Base-by-base conservation (phyloP, 2,329 filamentous ascomycete species). In the Xylariaceae sp. region DNA sequence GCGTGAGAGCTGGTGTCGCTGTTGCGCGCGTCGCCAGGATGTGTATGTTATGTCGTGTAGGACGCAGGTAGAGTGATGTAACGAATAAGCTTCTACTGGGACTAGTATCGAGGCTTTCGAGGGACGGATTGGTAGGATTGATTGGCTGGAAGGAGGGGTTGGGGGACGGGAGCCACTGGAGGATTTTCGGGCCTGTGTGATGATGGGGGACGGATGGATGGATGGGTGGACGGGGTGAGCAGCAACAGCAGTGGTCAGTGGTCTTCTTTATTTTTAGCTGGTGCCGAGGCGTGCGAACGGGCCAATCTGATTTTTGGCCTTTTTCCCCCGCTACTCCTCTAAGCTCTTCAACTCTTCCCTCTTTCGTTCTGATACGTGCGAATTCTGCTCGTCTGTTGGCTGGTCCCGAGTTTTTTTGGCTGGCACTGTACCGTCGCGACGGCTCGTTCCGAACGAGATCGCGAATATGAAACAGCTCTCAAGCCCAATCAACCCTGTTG, bases 121-220 rank as follows among this genome's bases (percentile, higher is more conserved):
- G 57, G 53, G 57, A 29, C 48, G 64, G 67, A 70, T 69, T 70
- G 67, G 60, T 40, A 56, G 59, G 62, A 64, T 61, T 70, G 67
- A 70, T 70, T 69, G 67, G 66, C 55, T 60, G 53, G 44, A 49
- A 43, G 51, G 50, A 51, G 57, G 57, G 57, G 50, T 57, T 58
- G 50, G 44, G 10, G 40, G 27, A 27, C n/a, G 44, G 44, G 43
- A 49, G 43, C 46, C 47, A 47, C 39, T 47, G 52, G 49, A 53
- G 37, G 50, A 16, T 41, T 46, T 46, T 42, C 26, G 30, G 50
- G 26, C 15, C 26, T 45, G 33, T 50, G 42, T 23, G 41, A 50
- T 52, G 42, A 43, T 15, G 36, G 32, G 45, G 33, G n/a, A 20
- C 16, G 6, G 36, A 39, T 9, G 16, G 20, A 15, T 20, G 36